Conservation (phyloP, 2,329 filamentous ascomycete genomes). For the Thielaviopsis ethacetica region DNA sequence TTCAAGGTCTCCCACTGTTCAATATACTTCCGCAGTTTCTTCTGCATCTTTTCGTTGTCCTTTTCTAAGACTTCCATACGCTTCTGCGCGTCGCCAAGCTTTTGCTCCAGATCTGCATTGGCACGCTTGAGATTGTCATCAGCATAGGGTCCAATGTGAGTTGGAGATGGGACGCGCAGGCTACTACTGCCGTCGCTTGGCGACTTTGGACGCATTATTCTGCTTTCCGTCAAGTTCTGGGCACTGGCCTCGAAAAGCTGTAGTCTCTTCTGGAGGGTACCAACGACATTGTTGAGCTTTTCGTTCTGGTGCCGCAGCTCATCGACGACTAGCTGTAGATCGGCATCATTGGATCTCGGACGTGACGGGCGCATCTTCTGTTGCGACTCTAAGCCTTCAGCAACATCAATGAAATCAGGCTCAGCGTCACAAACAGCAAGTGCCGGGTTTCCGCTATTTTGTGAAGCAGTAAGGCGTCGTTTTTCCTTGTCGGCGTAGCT, state of each 20-base stretch:
- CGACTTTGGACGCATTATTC: conserved; percentile 42
- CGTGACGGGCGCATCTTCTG: conserved; percentile 25
- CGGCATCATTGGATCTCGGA: conserved; percentile 26
- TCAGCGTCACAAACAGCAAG: conserved; percentile 41
- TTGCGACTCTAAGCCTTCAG: conserved; percentile 40
- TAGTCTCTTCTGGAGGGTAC: conserved; percentile 74
- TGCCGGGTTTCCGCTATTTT: conserved; percentile 28
- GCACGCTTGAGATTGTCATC: conserved; percentile 28
- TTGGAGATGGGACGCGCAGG: conserved; percentile 10
- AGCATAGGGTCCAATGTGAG: conserved; percentile 6
- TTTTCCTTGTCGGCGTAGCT: conserved; percentile 52
- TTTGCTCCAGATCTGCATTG: conserved; percentile 51
- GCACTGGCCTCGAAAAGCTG: conserved; percentile 86
- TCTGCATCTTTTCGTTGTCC: conserved; percentile 37
- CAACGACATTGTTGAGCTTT: conserved; percentile 67
- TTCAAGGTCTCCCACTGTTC: conserved; percentile 47
- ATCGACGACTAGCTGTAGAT: conserved; percentile 50
- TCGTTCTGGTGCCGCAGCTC: conserved; percentile 82
- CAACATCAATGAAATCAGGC: conserved; percentile 81
- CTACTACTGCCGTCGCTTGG: conserved; percentile 18
- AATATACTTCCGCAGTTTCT: conserved; percentile 40
- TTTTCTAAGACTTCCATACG: conserved; percentile 52
- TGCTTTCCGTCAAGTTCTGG: conserved; percentile 77
- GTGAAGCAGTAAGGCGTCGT: conserved; percentile 37
- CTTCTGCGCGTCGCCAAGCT: conserved; percentile 38